Base-by-base conservation (phyloP, 2,329 filamentous ascomycete genomes). In the Penicillium vulpinum region DNA sequence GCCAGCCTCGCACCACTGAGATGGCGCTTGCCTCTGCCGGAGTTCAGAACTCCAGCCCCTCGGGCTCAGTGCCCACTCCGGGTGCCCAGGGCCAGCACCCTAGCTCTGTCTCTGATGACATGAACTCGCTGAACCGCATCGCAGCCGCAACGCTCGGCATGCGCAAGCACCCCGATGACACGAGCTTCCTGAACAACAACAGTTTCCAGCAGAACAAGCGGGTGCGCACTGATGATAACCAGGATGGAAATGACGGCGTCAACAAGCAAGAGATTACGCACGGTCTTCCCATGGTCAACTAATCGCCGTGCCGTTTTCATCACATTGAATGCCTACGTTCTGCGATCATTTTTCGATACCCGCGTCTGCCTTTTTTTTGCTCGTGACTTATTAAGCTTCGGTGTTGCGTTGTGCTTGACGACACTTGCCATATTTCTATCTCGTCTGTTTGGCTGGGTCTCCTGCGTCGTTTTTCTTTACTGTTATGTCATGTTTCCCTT, bases 1-100 rank as follows among this genome's bases (percentile, higher is more conserved):
- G 77, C 50, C 81, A 83, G 56, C 81, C 84, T 8, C 78, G 80
- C 38, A 65, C 70, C 8, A 73, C 71, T 5, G 74, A 76, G 31
- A 56, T 73, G 13, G 70, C 72, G 39, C 56, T 69, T 28, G 64
- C 73, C 4, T 63, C 68, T 8, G 56, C 68, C 26, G 65, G 63
- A 31, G 55, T 68, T 18, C 59, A 59, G 22, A 51, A 60, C 44
- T 58, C 62, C 31, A 61, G 63, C 13, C 58, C 62, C 2, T n/a
- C 60, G 6, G 57, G 55, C 3, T 46, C 62, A 16, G 63, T 64
- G 15, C 51, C 73, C 64, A 51, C 63, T 16, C 21, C 56, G 24
- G 55, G 65, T 58, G 41, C 67, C 54, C 62, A 68, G 57, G 56
- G 66, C n/a, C 70, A 71, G 29, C 71, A 70, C 22, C 55, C 64